Evolutionary conservation across 148 eudicot genomes (phyloP).

Genomic region (Chenopodium suecicum): DNA sequence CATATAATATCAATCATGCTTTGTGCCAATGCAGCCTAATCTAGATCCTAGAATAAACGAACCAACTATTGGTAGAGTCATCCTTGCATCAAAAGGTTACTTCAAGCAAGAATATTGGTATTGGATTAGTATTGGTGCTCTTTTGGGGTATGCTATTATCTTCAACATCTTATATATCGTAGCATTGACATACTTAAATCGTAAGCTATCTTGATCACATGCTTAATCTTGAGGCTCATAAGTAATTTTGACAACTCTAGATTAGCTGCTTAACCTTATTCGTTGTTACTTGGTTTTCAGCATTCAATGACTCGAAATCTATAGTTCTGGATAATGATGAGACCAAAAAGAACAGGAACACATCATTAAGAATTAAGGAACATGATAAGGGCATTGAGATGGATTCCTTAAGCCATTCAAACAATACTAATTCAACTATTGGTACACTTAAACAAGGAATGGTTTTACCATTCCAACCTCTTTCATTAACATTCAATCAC

Average conservation of each 20-base stretch:
- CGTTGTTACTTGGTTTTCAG: slow-evolving; percentile 30
- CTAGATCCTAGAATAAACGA: slow-evolving; percentile 45
- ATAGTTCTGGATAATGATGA: slow-evolving; percentile 33
- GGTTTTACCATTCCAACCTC: slow-evolving; percentile 65
- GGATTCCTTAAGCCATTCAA: slow-evolving; percentile 25
- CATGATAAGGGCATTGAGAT: slow-evolving; percentile 30
- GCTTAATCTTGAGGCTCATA: not conserved
- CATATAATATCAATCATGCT: not conserved
- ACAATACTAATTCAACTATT: slow-evolving; percentile 18
- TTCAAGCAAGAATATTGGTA: slow-evolving; percentile 50
- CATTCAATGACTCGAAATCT: slow-evolving; percentile 46
- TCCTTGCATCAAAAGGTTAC: slow-evolving; percentile 60
- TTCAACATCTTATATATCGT: slow-evolving; percentile 56
- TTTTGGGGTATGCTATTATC: slow-evolving; percentile 55
- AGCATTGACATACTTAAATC: slow-evolving; percentile 54
- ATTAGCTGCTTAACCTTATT: too few relatives aligned
- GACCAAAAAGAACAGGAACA: slow-evolving; percentile 13
- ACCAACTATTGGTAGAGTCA: slow-evolving; percentile 59
- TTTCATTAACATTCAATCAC: slow-evolving; percentile 60
- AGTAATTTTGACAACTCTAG: not conserved
- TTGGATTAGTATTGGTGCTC: slow-evolving; percentile 65
- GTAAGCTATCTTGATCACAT: slow-evolving; percentile 33
- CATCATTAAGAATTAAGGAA: slow-evolving; percentile 9
- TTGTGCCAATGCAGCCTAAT: slow-evolving; percentile 47
- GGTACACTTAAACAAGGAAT: slow-evolving; percentile 40